These are phyloP conservation scores for Blepharisma undulans DNA, from an alignment of 169 alveolate genomes.

Conservation along the genomic window DNA sequence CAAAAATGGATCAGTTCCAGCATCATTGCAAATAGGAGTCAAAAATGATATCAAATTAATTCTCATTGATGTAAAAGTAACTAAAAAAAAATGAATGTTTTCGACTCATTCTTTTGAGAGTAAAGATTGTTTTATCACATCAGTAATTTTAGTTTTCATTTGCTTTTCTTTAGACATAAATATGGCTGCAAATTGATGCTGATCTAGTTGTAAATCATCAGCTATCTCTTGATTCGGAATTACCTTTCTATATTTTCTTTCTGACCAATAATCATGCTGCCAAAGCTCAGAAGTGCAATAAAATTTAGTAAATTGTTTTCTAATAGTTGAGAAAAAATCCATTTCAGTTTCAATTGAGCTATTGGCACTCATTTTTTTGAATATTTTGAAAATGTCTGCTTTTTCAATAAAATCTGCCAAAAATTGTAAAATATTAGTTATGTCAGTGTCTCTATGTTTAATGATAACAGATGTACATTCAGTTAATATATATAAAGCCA, in stretches of 20 bases:
- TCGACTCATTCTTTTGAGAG: not conserved
- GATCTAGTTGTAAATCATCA: not conserved
- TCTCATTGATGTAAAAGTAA: constrained; percentile 20
- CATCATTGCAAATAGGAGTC: not conserved
- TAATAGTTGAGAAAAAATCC: not conserved
- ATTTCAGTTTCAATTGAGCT: not conserved
- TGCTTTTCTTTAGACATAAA: not conserved
- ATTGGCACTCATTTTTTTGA: not conserved
- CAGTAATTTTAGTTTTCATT: not conserved
- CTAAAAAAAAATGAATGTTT: not conserved
- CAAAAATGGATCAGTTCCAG: not conserved
- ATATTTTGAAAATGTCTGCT: too few relatives aligned
- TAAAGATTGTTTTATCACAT: not conserved
- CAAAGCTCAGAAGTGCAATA: not conserved
- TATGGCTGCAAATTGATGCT: not conserved
- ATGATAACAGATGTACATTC: not conserved
- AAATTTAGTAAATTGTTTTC: not conserved
- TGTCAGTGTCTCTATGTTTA: not conserved
- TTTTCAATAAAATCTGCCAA: not conserved
- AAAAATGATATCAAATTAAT: not conserved
- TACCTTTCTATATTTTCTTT: not conserved
- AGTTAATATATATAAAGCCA: not conserved
- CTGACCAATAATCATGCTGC: not conserved
- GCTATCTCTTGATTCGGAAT: not conserved
- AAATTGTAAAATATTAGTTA: too few relatives aligned